Conservation (phyloP, 805 yeast genomes). For the Metschnikowia hibisci region DNA sequence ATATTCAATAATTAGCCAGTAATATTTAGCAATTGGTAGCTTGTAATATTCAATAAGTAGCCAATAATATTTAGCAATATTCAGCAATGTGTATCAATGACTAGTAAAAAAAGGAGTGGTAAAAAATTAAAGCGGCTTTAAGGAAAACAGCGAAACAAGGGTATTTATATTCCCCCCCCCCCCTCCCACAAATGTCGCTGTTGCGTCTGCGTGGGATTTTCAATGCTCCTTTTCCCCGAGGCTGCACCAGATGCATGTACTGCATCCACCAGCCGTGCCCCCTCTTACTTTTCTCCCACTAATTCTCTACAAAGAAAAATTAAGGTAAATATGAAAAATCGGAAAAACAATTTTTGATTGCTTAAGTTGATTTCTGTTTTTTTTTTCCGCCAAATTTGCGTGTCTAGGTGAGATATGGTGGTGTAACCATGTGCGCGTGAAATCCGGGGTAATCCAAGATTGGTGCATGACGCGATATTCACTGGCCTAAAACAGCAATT, state of each 20-base stretch:
- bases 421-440: slow-evolving; percentile 1
- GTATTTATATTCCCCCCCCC: slow-evolving; percentile 3
- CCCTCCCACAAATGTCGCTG: slow-evolving; percentile 5
- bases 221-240: slow-evolving; percentile 18
- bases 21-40: too few species aligned
- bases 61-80: too few species aligned
- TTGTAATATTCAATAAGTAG: too few species aligned
- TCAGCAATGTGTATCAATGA: too few species aligned
- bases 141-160: not conserved
- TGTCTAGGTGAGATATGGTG: too few species aligned
- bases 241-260: slow-evolving; percentile 3
- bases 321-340: too few species aligned
- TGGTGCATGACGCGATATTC: not conserved
- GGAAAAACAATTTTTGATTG: too few species aligned
- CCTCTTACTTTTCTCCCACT: too few species aligned
- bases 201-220: slow-evolving; percentile 1
- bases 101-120: not conserved
- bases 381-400: not conserved
- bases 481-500: too few species aligned
- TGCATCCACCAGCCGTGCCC: slow-evolving; percentile 3
- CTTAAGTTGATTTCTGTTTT: too few species aligned
- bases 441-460: slow-evolving; percentile 14
- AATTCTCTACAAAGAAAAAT: too few species aligned
- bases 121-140: not conserved
- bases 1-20: too few species aligned